Evolutionary conservation across 1,139 yeast genomes (phyloP).

Genomic region (Geotrichum restrictum): DNA sequence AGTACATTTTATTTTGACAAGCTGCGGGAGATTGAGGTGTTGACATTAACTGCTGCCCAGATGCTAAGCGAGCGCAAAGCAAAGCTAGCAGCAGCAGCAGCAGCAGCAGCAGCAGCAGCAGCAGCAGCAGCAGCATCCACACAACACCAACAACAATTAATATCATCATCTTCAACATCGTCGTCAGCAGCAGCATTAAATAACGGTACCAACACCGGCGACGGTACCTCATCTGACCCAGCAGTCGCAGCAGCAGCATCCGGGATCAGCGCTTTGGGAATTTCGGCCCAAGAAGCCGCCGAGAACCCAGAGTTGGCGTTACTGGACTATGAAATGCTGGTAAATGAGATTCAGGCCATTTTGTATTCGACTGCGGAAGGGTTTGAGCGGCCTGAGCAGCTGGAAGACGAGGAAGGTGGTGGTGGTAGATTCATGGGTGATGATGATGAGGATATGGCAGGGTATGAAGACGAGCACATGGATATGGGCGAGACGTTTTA

Average conservation of each 20-base stretch:
- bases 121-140: constrained; percentile 18
- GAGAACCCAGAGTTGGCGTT: constrained; percentile 31
- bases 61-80: constrained; percentile 42
- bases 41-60: constrained; percentile 64
- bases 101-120: constrained; percentile 19
- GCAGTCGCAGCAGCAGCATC: constrained; percentile 17
- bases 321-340: constrained; percentile 40
- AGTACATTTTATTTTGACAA: constrained; percentile 88
- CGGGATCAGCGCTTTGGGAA: constrained; percentile 37
- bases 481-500: constrained; percentile 19
- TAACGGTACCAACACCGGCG: constrained; percentile 1
- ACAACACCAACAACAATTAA: constrained; percentile 23
- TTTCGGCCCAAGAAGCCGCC: constrained; percentile 24
- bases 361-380: constrained; percentile 82
- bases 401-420: constrained; percentile 5
- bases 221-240: neutral
- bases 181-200: neutral
- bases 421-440: neutral
- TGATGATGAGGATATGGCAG: constrained; percentile 2
- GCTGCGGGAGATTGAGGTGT: constrained; percentile 79
- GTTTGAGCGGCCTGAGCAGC: constrained; percentile 37
- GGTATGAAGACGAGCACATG: constrained; percentile 10
- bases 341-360: constrained; percentile 66
- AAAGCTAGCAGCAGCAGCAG: constrained; percentile 20
- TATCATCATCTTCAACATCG: neutral